These are phyloP conservation scores for Discostella stelligera DNA, from an alignment of 352 stramenopile genomes.

Conservation along the genomic window DNA sequence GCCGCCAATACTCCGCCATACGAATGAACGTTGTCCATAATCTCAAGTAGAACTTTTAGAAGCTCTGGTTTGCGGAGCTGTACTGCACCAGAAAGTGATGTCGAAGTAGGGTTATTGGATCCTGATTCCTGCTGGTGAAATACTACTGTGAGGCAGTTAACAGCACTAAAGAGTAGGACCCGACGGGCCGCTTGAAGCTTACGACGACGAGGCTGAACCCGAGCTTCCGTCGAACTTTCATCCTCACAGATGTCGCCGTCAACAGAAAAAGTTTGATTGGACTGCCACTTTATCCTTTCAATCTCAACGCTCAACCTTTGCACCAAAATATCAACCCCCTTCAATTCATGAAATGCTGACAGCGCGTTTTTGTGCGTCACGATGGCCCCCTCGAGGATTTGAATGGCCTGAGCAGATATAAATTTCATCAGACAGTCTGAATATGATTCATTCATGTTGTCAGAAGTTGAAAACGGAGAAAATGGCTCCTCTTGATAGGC, in stretches of 20 bases:
- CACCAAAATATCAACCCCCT: conserved; percentile 77
- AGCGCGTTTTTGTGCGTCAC: conserved; percentile 77
- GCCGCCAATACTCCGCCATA: conserved; percentile 92
- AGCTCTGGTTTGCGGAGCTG: conserved; percentile 84
- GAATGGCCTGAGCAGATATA: conserved; percentile 76
- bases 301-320: conserved; percentile 69
- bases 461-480: neutral
- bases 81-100: conserved; percentile 40
- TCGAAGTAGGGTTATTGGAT: conserved; percentile 25
- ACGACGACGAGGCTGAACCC: neutral
- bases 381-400: conserved; percentile 82
- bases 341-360: conserved; percentile 79
- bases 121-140: conserved; percentile 75
- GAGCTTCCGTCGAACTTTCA: neutral
- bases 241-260: neutral
- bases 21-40: conserved; percentile 88
- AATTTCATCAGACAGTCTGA: conserved; percentile 64
- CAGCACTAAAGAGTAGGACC: conserved; percentile 78
- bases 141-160: conserved; percentile 82
- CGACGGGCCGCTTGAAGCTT: conserved; percentile 51
- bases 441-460: conserved; percentile 28
- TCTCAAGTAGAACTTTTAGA: conserved; percentile 86
- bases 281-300: conserved; percentile 30
- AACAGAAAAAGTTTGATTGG: neutral
- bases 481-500: neutral